Percentiles rank a stretch among this genome's conserved stretches.
phyloP scores from a whole-genome alignment of 441 rosid species.

The Gossypium davidsonii region DNA sequence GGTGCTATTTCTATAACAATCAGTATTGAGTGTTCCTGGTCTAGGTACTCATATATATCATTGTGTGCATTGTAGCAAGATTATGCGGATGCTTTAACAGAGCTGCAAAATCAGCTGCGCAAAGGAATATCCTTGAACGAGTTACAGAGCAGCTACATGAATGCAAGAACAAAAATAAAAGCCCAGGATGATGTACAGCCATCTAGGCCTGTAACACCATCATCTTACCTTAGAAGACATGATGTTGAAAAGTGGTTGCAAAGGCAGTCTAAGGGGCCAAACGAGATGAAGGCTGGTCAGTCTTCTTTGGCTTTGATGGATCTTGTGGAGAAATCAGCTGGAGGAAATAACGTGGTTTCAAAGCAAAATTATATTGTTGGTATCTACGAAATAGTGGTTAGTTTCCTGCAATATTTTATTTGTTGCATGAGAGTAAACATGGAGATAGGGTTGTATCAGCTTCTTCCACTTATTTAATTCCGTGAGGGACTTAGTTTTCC shows the following conservation, averaged over 20 bases:
- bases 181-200: constrained; percentile 19
- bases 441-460: not conserved
- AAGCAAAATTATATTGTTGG: constrained; percentile 34
- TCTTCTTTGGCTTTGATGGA: constrained; percentile 31
- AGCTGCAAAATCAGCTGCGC: constrained; percentile 46
- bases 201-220: constrained; percentile 15
- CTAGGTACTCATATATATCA: not conserved
- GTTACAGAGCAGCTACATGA: constrained; percentile 25
- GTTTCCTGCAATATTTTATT: constrained; percentile 22
- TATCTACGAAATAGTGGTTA: constrained; percentile 44
- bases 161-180: constrained; percentile 20
- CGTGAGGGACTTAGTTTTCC: not conserved
- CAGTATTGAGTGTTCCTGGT: not conserved
- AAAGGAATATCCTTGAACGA: constrained; percentile 47
- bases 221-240: constrained; percentile 31
- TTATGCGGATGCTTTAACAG: constrained; percentile 48
- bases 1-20: not conserved
- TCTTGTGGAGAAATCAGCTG: constrained; percentile 40
- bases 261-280: constrained; percentile 29
- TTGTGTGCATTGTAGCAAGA: constrained; percentile 35
- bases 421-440: constrained; percentile 4
- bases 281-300: constrained; percentile 24
- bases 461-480: constrained; percentile 2
- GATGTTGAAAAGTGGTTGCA: constrained; percentile 48
- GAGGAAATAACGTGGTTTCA: constrained; percentile 42